phyloP scores from a whole-genome alignment of 495 filamentous ascomycete genomes.

The Aspergillus taichungensis region DNA sequence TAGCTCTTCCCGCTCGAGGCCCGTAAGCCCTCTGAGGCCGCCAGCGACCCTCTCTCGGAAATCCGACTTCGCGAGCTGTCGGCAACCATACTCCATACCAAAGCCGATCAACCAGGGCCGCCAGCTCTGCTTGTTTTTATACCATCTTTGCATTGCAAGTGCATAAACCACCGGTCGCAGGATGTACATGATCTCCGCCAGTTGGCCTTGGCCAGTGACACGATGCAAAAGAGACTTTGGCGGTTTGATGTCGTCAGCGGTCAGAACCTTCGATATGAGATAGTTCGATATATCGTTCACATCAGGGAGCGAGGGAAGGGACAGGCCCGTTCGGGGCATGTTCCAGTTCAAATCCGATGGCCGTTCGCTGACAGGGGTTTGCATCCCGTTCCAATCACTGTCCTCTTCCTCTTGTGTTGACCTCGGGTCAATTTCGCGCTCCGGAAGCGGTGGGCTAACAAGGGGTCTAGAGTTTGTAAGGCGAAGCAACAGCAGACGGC shows the following conservation, averaged over 20 bases:
- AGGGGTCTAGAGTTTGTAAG: constrained; percentile 81
- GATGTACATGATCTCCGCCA: constrained; percentile 86
- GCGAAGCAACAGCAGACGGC: constrained; percentile 70
- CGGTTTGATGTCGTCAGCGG: constrained; percentile 92
- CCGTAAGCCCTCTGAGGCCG: constrained; percentile 62
- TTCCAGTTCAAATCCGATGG: constrained; percentile 56
- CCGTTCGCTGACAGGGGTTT: constrained; percentile 38
- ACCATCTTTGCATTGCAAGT: constrained; percentile 64
- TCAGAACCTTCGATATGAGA: constrained; percentile 83
- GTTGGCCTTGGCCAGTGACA: constrained; percentile 56
- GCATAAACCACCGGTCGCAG: constrained; percentile 85
- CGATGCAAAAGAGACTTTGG: constrained; percentile 71
- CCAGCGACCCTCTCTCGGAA: constrained; percentile 58
- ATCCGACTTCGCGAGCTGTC: constrained; percentile 70
- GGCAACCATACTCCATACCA: constrained; percentile 75
- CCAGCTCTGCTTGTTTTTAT: constrained; percentile 59
- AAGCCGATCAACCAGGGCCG: constrained; percentile 85
- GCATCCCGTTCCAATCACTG: constrained; percentile 37
- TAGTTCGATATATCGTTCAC: constrained; percentile 73
- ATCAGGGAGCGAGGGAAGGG: constrained; percentile 70
- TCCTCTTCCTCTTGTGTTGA: constrained; percentile 46
- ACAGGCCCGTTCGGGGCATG: constrained; percentile 91
- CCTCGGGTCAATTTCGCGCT: constrained; percentile 64
- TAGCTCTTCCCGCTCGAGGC: constrained; percentile 82
- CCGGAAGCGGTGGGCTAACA: constrained; percentile 75